Evolutionary conservation across 2,329 filamentous ascomycete species (phyloP), one percentile per base, ranked within the genome.

Genomic region (Aspergillus nomiae): DNA sequence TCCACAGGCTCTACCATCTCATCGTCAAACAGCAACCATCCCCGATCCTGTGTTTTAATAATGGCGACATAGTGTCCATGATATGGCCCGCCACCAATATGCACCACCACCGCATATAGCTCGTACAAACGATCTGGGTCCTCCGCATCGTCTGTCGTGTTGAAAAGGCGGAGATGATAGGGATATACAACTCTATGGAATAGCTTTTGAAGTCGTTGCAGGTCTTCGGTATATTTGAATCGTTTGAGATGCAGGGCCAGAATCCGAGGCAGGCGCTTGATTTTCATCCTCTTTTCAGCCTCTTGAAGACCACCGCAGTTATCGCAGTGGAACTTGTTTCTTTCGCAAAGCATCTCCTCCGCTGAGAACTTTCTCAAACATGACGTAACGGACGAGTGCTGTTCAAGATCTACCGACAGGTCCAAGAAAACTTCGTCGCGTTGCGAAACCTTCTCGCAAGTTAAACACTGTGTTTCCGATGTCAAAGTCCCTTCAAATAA

Each of bases 271-370:
- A 98, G 81, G 59, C 92, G 88, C 82, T 99, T 98, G 70, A 99
- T 94, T 83, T 98, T 99, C 95, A 99, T 99, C 67, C 95, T 88
- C 83, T 98, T 99, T 78, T 99, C 95, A 0, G 95, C 95, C 80
- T 99, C 95, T 78, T 99, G 95, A 60, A 99, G 82, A 3, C 95
- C 95, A 59, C 95, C 95, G 70, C 95, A 99, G 71, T 94, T 94
- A 76, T 99, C 95, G 80, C 95, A 99, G 75, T 99, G 94, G 69
- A 99, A 99, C 76, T 99, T 99, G 82, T 99, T 98, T 64, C 94
- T 87, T 80, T 99, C 95, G 74, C 95, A 98, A 62, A 99, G 85
- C 92, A 98, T 97, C 78, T 99, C 95, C 73, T 98, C 95, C 53
- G 95, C 93, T 0, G 95, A 99, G 73, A 99, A 99, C 72, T 97